These are phyloP conservation scores for Brassica rapa DNA, from an alignment of 345 rosid genomes.

Conservation along the genomic window DNA sequence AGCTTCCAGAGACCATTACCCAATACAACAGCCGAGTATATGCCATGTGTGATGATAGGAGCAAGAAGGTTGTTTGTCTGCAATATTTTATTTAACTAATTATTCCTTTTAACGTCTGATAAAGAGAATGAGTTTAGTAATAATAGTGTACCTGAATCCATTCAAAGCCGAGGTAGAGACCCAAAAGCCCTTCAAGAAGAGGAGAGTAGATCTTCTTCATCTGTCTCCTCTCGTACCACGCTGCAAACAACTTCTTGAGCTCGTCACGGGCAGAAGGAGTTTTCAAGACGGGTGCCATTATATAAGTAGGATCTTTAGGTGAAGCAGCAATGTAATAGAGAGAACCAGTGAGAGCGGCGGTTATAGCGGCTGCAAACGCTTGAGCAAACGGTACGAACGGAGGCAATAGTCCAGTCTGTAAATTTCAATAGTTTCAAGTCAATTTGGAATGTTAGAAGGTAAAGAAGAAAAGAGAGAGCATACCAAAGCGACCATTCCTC, in stretches of 20 bases:
- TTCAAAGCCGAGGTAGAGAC: background rate
- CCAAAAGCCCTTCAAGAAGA: slow-evolving; percentile 66
- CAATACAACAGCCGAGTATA: slow-evolving; percentile 81
- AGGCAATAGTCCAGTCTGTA: slow-evolving; percentile 83
- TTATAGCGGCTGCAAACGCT: slow-evolving; percentile 83
- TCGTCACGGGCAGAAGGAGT: slow-evolving; percentile 74
- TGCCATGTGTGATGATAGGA: slow-evolving; percentile 89
- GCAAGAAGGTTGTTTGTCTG: slow-evolving; percentile 33
- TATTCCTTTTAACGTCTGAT: background rate
- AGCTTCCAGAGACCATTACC: slow-evolving; percentile 95
- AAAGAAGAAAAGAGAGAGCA: slow-evolving; percentile 6
- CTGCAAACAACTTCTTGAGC: slow-evolving; percentile 88
- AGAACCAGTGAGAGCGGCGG: slow-evolving; percentile 90
- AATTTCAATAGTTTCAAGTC: background rate
- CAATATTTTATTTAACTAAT: background rate
- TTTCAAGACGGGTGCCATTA: slow-evolving; percentile 78
- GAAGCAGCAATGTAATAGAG: slow-evolving; percentile 94
- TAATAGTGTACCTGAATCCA: background rate
- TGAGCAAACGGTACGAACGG: slow-evolving; percentile 99
- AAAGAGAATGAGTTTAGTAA: background rate
- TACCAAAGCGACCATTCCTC: slow-evolving; percentile 89
- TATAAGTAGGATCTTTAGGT: slow-evolving; percentile 93
- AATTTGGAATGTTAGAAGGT: background rate
- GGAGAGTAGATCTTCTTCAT: slow-evolving; percentile 98
- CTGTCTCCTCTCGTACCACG: slow-evolving; percentile 97